These are phyloP conservation scores for Oropetium thomaeum DNA, from an alignment of 176 grass and related monocot genomes.

Conservation along the genomic window DNA sequence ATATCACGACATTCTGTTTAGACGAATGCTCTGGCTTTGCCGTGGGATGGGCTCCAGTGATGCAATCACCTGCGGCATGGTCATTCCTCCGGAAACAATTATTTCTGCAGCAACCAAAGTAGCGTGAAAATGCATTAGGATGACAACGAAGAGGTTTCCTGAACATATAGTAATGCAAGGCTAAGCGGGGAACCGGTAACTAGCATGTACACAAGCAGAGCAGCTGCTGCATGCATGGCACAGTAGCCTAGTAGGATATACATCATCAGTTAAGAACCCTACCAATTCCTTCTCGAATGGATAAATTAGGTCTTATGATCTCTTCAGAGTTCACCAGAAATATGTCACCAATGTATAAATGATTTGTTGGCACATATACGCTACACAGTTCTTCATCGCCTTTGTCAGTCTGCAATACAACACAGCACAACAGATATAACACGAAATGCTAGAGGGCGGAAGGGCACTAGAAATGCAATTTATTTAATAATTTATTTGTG, in stretches of 20 bases:
- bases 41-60: slow-evolving; percentile 68
- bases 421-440: slow-evolving; percentile 13
- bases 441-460: neutral
- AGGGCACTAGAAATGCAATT: neutral
- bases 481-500: neutral
- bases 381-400: slow-evolving; percentile 97
- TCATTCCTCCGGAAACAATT: slow-evolving; percentile 99
- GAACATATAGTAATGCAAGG: neutral
- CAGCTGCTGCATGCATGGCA: neutral
- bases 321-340: slow-evolving; percentile 92
- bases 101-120: slow-evolving; percentile 60
- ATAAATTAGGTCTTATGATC: slow-evolving; percentile 93
- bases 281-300: slow-evolving; percentile 98
- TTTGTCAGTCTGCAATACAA: slow-evolving; percentile 69
- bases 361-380: slow-evolving; percentile 97
- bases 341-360: slow-evolving; percentile 98
- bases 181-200: neutral
- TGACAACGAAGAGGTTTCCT: neutral
- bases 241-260: neutral
- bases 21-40: slow-evolving; percentile 68
- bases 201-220: neutral
- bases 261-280: neutral
- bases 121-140: slow-evolving; percentile 17
- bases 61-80: slow-evolving; percentile 91
- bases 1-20: slow-evolving; percentile 72